Evolutionary conservation across 805 yeast genomes (phyloP).

Genomic region (Candida montana): DNA sequence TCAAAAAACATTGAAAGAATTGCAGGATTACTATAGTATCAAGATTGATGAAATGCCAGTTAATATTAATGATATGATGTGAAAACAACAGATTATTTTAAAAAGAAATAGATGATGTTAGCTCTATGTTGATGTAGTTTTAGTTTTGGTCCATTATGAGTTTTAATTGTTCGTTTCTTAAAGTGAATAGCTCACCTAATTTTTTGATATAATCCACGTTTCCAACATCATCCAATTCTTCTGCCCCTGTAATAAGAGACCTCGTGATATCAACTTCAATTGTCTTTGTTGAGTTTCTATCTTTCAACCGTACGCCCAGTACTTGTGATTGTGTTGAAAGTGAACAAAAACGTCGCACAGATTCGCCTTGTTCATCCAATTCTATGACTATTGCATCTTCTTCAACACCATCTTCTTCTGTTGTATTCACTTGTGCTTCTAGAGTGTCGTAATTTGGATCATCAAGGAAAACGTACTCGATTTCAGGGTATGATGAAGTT

Average conservation of each 20-base stretch:
- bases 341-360: constrained; percentile 10
- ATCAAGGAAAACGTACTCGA: constrained; percentile 23
- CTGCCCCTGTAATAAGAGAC: constrained; percentile 8
- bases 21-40: constrained; percentile 68
- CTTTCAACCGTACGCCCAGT: constrained; percentile 14
- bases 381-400: constrained; percentile 23
- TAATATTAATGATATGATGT: constrained; percentile 48
- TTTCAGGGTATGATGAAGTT: constrained; percentile 20
- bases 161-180: constrained; percentile 18
- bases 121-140: neutral
- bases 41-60: constrained; percentile 78
- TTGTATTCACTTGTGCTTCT: constrained; percentile 8
- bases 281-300: constrained; percentile 21
- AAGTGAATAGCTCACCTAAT: constrained; percentile 16
- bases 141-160: constrained; percentile 4
- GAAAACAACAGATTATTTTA: too few relatives aligned
- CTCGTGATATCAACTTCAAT: constrained; percentile 21
- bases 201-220: constrained; percentile 14
- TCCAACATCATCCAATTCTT: constrained; percentile 7
- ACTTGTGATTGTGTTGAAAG: constrained; percentile 19
- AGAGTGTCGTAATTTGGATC: constrained; percentile 18
- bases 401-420: constrained; percentile 4
- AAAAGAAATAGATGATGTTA: too few relatives aligned
- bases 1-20: constrained; percentile 63
- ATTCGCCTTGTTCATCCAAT: constrained; percentile 17